These are phyloP conservation scores for Echeveria elegans DNA, from an alignment of 164 flowering plant genomes.

Conservation along the genomic window DNA sequence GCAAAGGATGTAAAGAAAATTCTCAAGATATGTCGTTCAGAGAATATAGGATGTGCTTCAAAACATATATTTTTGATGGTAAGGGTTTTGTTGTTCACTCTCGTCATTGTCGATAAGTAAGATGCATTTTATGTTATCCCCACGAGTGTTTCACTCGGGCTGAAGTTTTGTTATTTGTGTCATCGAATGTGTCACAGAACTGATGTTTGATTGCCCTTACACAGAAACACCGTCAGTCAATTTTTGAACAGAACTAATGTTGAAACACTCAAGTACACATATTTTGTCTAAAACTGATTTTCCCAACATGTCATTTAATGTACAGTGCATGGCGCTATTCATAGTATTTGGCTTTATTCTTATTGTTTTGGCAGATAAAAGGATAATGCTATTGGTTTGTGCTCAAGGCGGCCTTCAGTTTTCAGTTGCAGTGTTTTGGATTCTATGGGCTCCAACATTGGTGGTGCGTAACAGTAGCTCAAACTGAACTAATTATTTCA, in stretches of 20 bases:
- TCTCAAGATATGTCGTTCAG: conserved; percentile 18
- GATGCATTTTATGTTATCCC: neutral
- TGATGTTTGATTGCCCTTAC: neutral
- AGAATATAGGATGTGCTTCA: conserved; percentile 39
- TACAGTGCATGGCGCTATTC: neutral
- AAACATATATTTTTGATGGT: conserved; percentile 43
- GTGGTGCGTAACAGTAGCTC: neutral
- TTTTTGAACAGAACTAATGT: neutral
- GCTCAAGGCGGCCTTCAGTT: neutral
- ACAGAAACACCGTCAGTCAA: neutral
- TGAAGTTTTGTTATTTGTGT: neutral
- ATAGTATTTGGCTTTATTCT: neutral
- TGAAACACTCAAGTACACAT: neutral
- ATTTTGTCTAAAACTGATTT: neutral
- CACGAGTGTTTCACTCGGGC: neutral
- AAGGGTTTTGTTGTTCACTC: conserved; percentile 18
- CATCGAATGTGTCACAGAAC: neutral
- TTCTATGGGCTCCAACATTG: neutral
- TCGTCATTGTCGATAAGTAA: neutral
- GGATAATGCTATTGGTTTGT: neutral
- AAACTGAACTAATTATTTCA: neutral
- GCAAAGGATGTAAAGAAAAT: conserved; percentile 39
- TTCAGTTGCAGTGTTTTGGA: neutral
- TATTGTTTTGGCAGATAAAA: neutral
- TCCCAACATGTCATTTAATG: neutral